These are phyloP conservation scores for Rubia balearica DNA, from an alignment of 305 asterid species.

Conservation along the genomic window DNA sequence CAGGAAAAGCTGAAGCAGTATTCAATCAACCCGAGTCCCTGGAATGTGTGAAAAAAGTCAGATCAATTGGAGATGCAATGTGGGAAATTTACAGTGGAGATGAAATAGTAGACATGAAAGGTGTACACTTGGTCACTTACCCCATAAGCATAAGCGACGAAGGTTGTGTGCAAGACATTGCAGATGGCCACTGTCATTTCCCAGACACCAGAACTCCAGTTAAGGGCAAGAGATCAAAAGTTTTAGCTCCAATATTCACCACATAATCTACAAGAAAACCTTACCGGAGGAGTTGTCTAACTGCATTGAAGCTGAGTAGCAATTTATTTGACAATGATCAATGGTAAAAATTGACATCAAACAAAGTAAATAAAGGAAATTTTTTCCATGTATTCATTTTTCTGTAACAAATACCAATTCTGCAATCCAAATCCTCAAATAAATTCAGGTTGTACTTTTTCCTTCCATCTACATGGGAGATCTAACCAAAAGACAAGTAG, in stretches of 20 bases:
- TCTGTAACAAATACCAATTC: background rate
- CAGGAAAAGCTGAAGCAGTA: slow-evolving; percentile 41
- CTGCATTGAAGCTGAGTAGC: background rate
- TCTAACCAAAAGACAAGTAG: background rate
- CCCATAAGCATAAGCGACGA: slow-evolving; percentile 47
- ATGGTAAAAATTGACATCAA: background rate
- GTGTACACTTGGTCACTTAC: slow-evolving; percentile 63
- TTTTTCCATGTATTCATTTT: slow-evolving; percentile 1
- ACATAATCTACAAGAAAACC: slow-evolving; percentile 31
- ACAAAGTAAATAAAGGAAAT: background rate
- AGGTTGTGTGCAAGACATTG: slow-evolving; percentile 54
- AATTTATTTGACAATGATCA: background rate
- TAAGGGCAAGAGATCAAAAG: slow-evolving; percentile 62
- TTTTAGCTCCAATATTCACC: slow-evolving; percentile 58
- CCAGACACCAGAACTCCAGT: slow-evolving; percentile 62
- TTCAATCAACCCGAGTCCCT: slow-evolving; percentile 49
- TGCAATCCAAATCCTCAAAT: background rate
- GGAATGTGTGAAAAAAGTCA: slow-evolving; percentile 46
- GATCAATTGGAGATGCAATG: slow-evolving; percentile 60
- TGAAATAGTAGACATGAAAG: slow-evolving; percentile 63
- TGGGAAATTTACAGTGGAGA: slow-evolving; percentile 63
- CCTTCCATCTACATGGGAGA: background rate
- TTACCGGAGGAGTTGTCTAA: background rate
- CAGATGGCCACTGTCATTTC: slow-evolving; percentile 33
- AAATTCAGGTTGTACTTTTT: background rate